Base-by-base conservation (phyloP, 768 basidiomycete genomes). In the Brasilioporus rufonigricans region DNA sequence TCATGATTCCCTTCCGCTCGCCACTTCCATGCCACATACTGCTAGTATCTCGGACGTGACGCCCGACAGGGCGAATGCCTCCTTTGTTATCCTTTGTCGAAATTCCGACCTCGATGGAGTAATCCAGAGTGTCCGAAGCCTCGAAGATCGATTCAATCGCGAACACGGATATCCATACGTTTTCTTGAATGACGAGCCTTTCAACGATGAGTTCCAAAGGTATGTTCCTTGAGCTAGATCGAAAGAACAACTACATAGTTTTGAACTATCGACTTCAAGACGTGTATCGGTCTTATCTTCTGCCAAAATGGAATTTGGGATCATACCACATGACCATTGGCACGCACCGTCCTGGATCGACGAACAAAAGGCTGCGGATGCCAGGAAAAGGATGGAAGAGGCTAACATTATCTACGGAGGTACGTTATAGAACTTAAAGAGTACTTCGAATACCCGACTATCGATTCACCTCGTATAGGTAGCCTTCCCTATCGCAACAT, bases 331-430 rank as follows among this genome's bases (percentile, higher is more conserved):
- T 23, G 77, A 83, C 16, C 77, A 87, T 50, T 91, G 89, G 89
- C 70, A 74, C 58, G 83, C 88, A 57, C 89, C 89, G 0, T 73
- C 77, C 21, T 88, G 80, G 82, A 84, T 91, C 32, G 86, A 91
- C 61, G 86, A 89, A 63, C 73, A 79, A 14, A 76, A 74, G 53
- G 89, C 88, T 1, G 69, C 69, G 4, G 74, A 74, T 4, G 76
- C 74, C 3, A 71, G 84, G 46, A 72, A 78, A 33, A 73, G 80
- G 61, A 82, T 91, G 83, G 77, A 63, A 2, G 60, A 59, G 18
- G 68, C 74, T 33, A 68, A 74, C 9, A 62, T 83, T 32, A 77
- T 80, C 14, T 81, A 82, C 60, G 81, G 76, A 58, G 79, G 80
- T 77, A 48, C 46, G 70, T 73, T 36, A 24, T 56, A 24, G 13